Evolutionary conservation across 1,284 basidiomycete genomes (phyloP).

Genomic region (Trichosporon sp.): DNA sequence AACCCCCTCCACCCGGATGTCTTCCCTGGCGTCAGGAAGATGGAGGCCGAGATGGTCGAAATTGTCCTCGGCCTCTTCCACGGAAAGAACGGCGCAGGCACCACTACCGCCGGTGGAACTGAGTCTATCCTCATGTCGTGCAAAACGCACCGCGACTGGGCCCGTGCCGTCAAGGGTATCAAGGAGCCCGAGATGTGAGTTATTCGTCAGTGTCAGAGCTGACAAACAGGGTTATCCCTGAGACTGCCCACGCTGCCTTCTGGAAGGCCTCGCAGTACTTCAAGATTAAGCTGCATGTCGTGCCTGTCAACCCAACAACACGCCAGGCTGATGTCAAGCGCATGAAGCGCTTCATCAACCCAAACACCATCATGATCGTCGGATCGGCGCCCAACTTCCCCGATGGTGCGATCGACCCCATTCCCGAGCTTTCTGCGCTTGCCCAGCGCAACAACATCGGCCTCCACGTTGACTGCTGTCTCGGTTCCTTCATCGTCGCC

Average conservation of each 20-base stretch:
- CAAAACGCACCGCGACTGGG: conserved; percentile 95
- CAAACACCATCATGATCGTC: conserved; percentile 67
- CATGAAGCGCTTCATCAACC: conserved; percentile 74
- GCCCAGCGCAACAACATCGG: conserved; percentile 78
- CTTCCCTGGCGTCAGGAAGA: conserved; percentile 88
- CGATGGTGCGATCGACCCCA: conserved; percentile 87
- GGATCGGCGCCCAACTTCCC: conserved; percentile 92
- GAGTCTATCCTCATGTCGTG: conserved; percentile 86
- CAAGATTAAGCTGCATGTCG: conserved; percentile 84
- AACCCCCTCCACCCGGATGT: conserved; percentile 96
- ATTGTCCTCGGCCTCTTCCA: conserved; percentile 90
- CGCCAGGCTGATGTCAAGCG: conserved; percentile 77
- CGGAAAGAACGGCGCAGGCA: conserved; percentile 79
- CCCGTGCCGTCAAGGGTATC: conserved; percentile 78
- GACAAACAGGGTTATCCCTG: conserved; percentile 68
- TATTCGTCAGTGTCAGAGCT: conserved; percentile 21
- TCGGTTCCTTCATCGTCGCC: conserved; percentile 88
- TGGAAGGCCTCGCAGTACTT: conserved; percentile 90
- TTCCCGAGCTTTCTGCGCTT: conserved; percentile 74
- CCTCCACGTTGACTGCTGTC: conserved; percentile 90
- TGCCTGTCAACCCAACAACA: conserved; percentile 81
- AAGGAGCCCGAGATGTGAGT: conserved; percentile 87
- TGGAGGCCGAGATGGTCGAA: conserved; percentile 96
- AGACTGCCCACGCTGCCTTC: conserved; percentile 90
- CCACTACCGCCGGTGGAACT: conserved; percentile 92